Conservation (phyloP, 306 rosid genomes). For the Lathyrus aphaca region DNA sequence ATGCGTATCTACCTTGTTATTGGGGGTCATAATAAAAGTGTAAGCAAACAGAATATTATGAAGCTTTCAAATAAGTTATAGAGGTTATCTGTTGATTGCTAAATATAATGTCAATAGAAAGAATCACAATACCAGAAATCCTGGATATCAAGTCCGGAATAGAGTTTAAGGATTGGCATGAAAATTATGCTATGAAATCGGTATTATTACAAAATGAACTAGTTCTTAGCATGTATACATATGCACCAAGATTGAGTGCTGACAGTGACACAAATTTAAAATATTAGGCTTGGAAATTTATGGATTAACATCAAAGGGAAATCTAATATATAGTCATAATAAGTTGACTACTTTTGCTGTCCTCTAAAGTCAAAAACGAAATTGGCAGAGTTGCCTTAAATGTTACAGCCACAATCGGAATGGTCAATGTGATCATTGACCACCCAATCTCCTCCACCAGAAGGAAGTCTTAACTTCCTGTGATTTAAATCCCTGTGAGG, state of each 20-base stretch:
- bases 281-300: slow-evolving; percentile 8
- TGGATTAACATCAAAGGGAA: slow-evolving; percentile 28
- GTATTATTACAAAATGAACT: slow-evolving; percentile 16
- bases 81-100: not conserved
- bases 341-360: not conserved
- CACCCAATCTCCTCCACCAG: slow-evolving; percentile 64
- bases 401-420: slow-evolving; percentile 11
- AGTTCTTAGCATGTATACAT: slow-evolving; percentile 13
- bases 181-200: slow-evolving; percentile 23
- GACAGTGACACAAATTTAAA: slow-evolving; percentile 10
- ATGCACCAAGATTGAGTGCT: not conserved
- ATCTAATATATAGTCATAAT: slow-evolving; percentile 17
- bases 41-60: not conserved
- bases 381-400: not conserved
- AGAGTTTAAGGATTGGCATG: slow-evolving; percentile 21
- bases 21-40: not conserved
- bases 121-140: slow-evolving; percentile 1
- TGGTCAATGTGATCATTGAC: slow-evolving; percentile 46
- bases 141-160: slow-evolving; percentile 9
- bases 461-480: slow-evolving; percentile 45
- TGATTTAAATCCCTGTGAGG: slow-evolving; percentile 50
- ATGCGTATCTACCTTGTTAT: slow-evolving; percentile 13
- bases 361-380: not conserved
- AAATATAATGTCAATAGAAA: slow-evolving; percentile 1
- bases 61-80: not conserved